Percentiles rank a stretch among this genome's conserved stretches.
Conservation (phyloP, 495 filamentous ascomycete genomes). For the Aspergillus sclerotiicarbonarius region DNA sequence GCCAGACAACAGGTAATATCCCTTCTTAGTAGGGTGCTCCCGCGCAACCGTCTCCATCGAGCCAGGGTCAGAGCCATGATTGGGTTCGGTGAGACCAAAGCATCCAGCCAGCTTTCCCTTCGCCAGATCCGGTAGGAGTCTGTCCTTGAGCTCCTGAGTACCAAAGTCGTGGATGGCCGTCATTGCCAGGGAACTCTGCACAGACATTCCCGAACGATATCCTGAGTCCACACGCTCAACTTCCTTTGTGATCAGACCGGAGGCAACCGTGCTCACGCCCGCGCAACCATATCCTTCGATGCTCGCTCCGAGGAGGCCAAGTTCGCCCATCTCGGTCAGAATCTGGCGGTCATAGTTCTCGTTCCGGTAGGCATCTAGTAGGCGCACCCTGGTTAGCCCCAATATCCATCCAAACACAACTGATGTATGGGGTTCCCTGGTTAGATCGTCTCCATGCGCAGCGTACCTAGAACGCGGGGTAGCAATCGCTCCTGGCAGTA, state of each 20-base stretch:
- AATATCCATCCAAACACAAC: not conserved
- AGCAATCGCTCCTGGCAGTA: constrained; percentile 90
- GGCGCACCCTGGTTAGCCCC: constrained; percentile 4
- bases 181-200: constrained; percentile 94
- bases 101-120: constrained; percentile 85
- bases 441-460: constrained; percentile 10
- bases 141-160: constrained; percentile 84
- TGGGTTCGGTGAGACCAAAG: constrained; percentile 95
- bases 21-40: constrained; percentile 83
- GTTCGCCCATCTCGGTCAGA: constrained; percentile 90
- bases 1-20: constrained; percentile 76
- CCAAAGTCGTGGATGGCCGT: constrained; percentile 95
- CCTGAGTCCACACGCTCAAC: constrained; percentile 96
- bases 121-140: constrained; percentile 78
- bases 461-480: constrained; percentile 85
- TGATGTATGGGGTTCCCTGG: not conserved
- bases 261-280: constrained; percentile 87
- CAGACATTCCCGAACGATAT: constrained; percentile 93
- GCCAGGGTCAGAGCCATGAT: constrained; percentile 95
- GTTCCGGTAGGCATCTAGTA: constrained; percentile 85
- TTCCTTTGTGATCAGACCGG: constrained; percentile 89
- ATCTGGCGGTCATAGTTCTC: constrained; percentile 90
- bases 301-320: constrained; percentile 86
- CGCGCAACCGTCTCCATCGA: constrained; percentile 90
- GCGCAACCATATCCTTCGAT: constrained; percentile 93